A percentile compares a stretch with the other conserved stretches of the same genome.
Conservation (phyloP, 306 rosid species). For the Cicer cuneatum region DNA sequence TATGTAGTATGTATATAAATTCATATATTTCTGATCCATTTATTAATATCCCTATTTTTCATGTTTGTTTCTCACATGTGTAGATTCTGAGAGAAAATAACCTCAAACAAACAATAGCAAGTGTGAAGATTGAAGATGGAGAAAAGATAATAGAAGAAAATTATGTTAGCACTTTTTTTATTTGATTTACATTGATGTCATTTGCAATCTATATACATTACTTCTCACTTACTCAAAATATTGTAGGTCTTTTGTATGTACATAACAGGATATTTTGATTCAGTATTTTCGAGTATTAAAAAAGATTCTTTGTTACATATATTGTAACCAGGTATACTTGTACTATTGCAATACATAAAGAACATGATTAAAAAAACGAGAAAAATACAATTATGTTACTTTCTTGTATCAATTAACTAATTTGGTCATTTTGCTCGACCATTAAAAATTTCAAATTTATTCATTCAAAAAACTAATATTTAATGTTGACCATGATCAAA, state of each 20-base stretch:
- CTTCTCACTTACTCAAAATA: background rate
- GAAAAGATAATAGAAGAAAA: conserved; percentile 57
- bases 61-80: background rate
- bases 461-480: background rate
- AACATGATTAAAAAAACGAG: too few relatives aligned
- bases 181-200: too few relatives aligned
- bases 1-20: too few relatives aligned
- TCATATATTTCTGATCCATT: too few relatives aligned
- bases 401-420: background rate
- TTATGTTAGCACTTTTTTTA: too few relatives aligned
- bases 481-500: conserved; percentile 8
- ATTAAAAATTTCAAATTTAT: background rate
- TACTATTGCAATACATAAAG: too few relatives aligned
- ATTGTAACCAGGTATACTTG: conserved; percentile 65
- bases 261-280: conserved; percentile 66
- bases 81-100: conserved; percentile 41
- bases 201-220: too few relatives aligned
- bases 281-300: conserved; percentile 58
- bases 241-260: conserved; percentile 66
- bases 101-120: conserved; percentile 59
- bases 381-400: too few relatives aligned
- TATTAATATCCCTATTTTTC: background rate
- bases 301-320: conserved; percentile 76
- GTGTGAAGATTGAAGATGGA: conserved; percentile 58
- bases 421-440: background rate